These are phyloP conservation scores for Salix caprea DNA, from an alignment of 345 rosid genomes.

Conservation along the genomic window DNA sequence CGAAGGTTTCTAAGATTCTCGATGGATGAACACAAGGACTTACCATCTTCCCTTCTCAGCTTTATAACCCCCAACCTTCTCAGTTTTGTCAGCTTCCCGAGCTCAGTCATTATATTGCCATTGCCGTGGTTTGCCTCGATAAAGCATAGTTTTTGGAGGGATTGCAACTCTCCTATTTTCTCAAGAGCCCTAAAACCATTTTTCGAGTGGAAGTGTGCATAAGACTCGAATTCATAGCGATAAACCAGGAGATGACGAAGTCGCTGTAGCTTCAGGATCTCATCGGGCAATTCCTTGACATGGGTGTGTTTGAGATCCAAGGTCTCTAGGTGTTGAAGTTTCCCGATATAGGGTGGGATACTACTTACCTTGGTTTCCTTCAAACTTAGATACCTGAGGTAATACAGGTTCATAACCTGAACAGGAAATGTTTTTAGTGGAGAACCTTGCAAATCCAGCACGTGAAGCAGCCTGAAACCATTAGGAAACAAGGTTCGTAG, in stretches of 20 bases:
- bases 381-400: conserved; percentile 14
- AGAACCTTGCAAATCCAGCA: conserved; percentile 21
- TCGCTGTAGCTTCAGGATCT: conserved; percentile 14
- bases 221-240: conserved; percentile 10
- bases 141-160: background rate
- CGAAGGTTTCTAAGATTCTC: conserved; percentile 11
- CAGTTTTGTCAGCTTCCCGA: background rate
- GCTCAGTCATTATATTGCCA: background rate
- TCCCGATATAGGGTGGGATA: conserved; percentile 17
- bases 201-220: background rate
- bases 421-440: conserved; percentile 16
- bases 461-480: conserved; percentile 11
- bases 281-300: conserved; percentile 14
- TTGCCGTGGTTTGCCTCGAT: conserved; percentile 3
- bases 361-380: conserved; percentile 6
- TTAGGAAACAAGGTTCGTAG: background rate
- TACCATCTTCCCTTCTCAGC: conserved; percentile 9
- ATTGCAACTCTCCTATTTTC: conserved; percentile 14
- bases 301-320: conserved; percentile 23
- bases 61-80: conserved; percentile 10
- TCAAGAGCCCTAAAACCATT: conserved; percentile 9
- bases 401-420: conserved; percentile 2
- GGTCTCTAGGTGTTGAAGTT: conserved; percentile 28
- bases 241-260: conserved; percentile 22
- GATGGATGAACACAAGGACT: conserved; percentile 2